A percentile compares a stretch with the other conserved stretches of the same genome.
These are phyloP conservation scores for Penicillium coffeae DNA, from an alignment of 495 filamentous ascomycete genomes.

Conservation along the genomic window DNA sequence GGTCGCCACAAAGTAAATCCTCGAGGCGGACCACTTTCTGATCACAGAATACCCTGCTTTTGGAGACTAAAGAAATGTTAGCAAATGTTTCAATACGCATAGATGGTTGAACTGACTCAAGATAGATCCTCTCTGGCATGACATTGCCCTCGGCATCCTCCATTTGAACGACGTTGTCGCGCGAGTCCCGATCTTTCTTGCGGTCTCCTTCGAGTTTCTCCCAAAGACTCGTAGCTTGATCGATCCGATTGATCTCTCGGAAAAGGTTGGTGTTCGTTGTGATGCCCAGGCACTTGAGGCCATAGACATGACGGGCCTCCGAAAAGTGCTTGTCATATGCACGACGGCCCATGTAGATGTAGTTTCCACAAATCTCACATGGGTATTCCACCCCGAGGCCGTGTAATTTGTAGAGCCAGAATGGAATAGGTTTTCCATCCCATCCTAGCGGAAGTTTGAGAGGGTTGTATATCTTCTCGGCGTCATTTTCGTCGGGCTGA, in stretches of 20 bases:
- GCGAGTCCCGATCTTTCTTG: slow-evolving; percentile 68
- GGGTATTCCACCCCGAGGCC: slow-evolving; percentile 91
- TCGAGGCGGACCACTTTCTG: too few relatives aligned
- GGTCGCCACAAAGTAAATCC: not conserved
- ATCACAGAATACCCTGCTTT: slow-evolving; percentile 52
- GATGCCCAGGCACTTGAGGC: slow-evolving; percentile 88
- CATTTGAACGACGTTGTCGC: slow-evolving; percentile 92
- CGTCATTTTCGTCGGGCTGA: slow-evolving; percentile 60
- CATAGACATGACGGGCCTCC: slow-evolving; percentile 86
- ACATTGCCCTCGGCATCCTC: slow-evolving; percentile 97
- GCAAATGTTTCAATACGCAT: slow-evolving; percentile 6
- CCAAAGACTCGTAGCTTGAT: slow-evolving; percentile 84
- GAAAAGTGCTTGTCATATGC: slow-evolving; percentile 99
- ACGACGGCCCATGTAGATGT: slow-evolving; percentile 91
- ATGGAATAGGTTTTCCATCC: slow-evolving; percentile 98
- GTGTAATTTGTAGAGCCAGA: slow-evolving; percentile 97
- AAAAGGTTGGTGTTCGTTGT: slow-evolving; percentile 84
- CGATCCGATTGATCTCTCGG: slow-evolving; percentile 88
- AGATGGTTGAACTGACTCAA: slow-evolving; percentile 53
- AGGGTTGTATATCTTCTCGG: slow-evolving; percentile 92
- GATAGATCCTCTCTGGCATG: slow-evolving; percentile 96
- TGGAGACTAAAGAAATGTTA: slow-evolving; percentile 42
- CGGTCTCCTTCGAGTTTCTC: slow-evolving; percentile 87
- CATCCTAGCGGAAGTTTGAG: slow-evolving; percentile 92
- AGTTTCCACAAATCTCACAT: slow-evolving; percentile 97